phyloP scores from a whole-genome alignment of 805 yeast genomes.

The Teunomyces funiuensis region DNA sequence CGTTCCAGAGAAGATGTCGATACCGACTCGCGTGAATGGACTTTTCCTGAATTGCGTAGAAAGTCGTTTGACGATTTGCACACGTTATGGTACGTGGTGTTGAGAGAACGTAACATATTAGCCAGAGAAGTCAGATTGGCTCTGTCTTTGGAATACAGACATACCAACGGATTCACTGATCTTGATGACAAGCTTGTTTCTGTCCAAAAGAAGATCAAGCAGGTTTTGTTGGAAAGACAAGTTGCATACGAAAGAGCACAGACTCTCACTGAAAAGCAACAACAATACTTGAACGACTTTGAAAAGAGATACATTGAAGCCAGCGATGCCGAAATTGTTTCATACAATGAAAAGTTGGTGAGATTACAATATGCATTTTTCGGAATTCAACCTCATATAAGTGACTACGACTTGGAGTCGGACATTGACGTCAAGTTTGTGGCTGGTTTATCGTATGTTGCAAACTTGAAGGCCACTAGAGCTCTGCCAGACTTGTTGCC shows the following conservation, averaged over 20 bases:
- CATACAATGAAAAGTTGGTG: conserved; percentile 63
- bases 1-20: conserved; percentile 57
- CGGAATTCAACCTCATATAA: conserved; percentile 74
- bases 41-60: conserved; percentile 81
- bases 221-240: conserved; percentile 84
- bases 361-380: conserved; percentile 80
- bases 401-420: conserved; percentile 54
- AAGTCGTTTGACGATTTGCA: conserved; percentile 92
- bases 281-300: conserved; percentile 56
- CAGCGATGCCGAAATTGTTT: conserved; percentile 49
- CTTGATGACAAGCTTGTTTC: conserved; percentile 38
- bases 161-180: conserved; percentile 39
- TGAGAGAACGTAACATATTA: conserved; percentile 78
- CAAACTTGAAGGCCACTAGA: conserved; percentile 60
- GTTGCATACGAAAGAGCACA: conserved; percentile 64
- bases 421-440: conserved; percentile 51
- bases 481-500: conserved; percentile 31
- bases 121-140: conserved; percentile 72
- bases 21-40: conserved; percentile 73
- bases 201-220: conserved; percentile 62
- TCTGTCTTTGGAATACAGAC: conserved; percentile 24
- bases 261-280: conserved; percentile 44
- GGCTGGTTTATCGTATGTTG: conserved; percentile 67
- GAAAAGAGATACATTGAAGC: conserved; percentile 53
- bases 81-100: conserved; percentile 81